Evolutionary conservation across 2,329 filamentous ascomycete genomes (phyloP), one percentile per base, ranked within the genome.

Genomic region (Exophiala calicioides): DNA sequence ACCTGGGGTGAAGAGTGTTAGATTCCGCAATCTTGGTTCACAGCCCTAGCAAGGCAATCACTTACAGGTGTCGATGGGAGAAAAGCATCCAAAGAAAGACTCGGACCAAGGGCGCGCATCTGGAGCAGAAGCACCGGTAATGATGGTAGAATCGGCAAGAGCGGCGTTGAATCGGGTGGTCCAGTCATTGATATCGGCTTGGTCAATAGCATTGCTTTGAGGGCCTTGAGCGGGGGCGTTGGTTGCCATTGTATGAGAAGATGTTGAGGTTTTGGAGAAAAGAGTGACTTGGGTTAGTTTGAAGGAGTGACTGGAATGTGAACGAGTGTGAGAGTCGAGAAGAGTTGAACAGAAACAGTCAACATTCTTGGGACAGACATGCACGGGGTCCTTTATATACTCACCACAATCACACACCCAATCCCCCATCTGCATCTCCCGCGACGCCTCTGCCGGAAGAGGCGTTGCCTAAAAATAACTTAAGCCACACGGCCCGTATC

Each of bases 71-170:
- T 60, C 54, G 24, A 57, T 44, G 6, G 64, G 63, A 12, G 52
- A 52, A 43, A 57, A 65, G 52, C 63, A 65, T 43, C 58, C 55
- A 48, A 62, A 66, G 49, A 66, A 59, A 8, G 52, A 51, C 35
- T 55, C 37, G 6, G 57, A 52, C 64, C 64, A 66, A 24, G 49
- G 49, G 16, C 38, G 44, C 23, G 49, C 49, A 40, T 52, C 49
- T 18, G 33, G 43, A 8, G 38, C 34, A n/a, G 49, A 26, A 13
- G 37, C 26, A 13, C 31, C 49, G 5, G 49, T 48, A 27, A 52
- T 31, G 15, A 35, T 24, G 8, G 33, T 47, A 12, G 44, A 39
- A 24, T 52, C 49, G 31, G 49, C 49, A 6, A 52, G 44, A 12
- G 30, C 49, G n/a, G 37, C 49, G 34, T 52, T 52, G 37, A 52